Evolutionary conservation across 2,329 filamentous ascomycete genomes (phyloP).

Genomic region (Sporothrix inflata): DNA sequence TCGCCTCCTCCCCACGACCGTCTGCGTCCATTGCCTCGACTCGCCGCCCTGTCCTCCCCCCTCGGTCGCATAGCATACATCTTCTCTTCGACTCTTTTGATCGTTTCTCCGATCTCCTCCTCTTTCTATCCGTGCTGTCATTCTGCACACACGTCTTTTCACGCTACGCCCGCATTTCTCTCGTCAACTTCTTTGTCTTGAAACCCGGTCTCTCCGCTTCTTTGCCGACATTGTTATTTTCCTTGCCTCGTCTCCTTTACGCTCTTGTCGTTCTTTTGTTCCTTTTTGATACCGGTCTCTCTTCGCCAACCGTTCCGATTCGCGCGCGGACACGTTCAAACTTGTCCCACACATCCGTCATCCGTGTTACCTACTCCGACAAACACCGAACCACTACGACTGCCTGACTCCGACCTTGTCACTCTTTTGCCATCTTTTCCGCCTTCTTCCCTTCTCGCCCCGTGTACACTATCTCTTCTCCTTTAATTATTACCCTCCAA

Average conservation of each 20-base stretch:
- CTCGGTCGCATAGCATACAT: background rate
- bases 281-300: background rate
- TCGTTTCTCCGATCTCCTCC: background rate
- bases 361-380: background rate
- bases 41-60: too few species aligned
- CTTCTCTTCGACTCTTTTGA: too few species aligned
- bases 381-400: background rate
- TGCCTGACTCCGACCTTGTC: background rate
- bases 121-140: too few species aligned
- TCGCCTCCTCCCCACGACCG: conserved; percentile 11
- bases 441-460: conserved; percentile 30
- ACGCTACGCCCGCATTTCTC: background rate
- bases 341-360: conserved; percentile 17
- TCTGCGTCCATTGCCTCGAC: conserved; percentile 3
- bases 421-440: conserved; percentile 7
- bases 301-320: conserved; percentile 7
- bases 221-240: background rate
- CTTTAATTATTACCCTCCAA: conserved; percentile 32
- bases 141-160: background rate
- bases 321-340: background rate
- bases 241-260: too few species aligned
- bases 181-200: background rate
- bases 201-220: background rate
- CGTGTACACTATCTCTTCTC: conserved; percentile 20
- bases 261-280: background rate